Base-by-base conservation (phyloP, 2,329 filamentous ascomycete genomes). In the Trichoderma hamatum region DNA sequence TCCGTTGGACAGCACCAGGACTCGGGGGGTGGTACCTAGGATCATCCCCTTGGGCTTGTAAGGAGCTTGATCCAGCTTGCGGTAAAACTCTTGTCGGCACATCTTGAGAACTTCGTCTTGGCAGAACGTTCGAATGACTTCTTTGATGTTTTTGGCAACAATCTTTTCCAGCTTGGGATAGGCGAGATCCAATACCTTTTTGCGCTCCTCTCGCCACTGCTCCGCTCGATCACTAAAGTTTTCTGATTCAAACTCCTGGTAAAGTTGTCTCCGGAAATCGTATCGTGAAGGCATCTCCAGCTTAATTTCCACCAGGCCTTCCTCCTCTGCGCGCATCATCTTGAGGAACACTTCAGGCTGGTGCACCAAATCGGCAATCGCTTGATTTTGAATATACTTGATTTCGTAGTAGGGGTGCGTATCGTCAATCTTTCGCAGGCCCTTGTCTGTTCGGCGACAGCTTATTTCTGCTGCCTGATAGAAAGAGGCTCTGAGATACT, bases 401-500 rank as follows among this genome's bases (percentile, higher is more conserved):
- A 99, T 93, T 79, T 98, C 96, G 78, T 98, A 98, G 80, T 96
- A 98, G 0, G 94, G 93, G 76, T 98, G 94, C 28, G 96, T 90
- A 71, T 98, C 95, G 74, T 97, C 94, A 73, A 99, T 98, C 76
- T 93, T 92, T 69, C 92, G 92, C 65, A 97, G 83, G 32, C 96
- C 96, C 80, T 98, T 99, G 70, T 98, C 94, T 0, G 96, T 99
- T 67, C 96, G 90, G 71, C 88, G 89, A 78, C 94, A 97, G 81
- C 95, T 94, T 70, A 99, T 89, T 68, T 92, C 87, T 28, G 94
- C 93, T 73, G 90, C 90, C 76, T 90, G 88, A 76, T 97, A 98
- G 79, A 92, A 97, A 60, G 89, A 90, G 73, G 89, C 88, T 62
- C 96, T 88, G 80, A 98, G 90, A 72, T 93, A 90, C 78, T 95